Evolutionary conservation across 495 filamentous ascomycete genomes (phyloP).

Genomic region (Penicillium subrubescens): DNA sequence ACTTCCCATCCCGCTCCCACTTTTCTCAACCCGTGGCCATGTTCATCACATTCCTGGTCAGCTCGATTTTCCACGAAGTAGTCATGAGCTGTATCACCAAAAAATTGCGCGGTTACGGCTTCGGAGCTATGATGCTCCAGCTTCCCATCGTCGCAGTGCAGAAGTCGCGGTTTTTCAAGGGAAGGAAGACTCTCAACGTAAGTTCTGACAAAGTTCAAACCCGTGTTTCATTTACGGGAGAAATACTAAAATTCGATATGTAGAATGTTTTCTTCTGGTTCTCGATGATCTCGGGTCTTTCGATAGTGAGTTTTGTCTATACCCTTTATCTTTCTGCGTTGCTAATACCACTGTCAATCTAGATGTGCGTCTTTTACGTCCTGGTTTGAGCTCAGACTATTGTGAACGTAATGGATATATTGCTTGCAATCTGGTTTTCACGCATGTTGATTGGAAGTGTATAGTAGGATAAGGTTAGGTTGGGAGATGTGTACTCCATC

Average conservation of each 20-base stretch:
- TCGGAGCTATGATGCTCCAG: constrained; percentile 93
- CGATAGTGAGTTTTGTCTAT: constrained; percentile 62
- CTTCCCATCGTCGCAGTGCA: constrained; percentile 92
- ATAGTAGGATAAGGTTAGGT: not conserved
- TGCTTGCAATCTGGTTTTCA: not conserved
- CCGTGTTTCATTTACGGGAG: too few species aligned
- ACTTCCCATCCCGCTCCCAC: constrained; percentile 72
- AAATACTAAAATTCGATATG: not conserved
- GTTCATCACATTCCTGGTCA: constrained; percentile 88
- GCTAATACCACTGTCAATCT: not conserved
- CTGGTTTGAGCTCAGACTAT: constrained; percentile 38
- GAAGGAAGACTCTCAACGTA: constrained; percentile 74
- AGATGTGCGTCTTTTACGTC: constrained; percentile 63
- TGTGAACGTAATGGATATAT: not conserved
- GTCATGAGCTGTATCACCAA: constrained; percentile 98
- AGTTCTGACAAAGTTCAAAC: constrained; percentile 15
- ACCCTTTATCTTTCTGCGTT: not conserved
- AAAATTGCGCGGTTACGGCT: constrained; percentile 93
- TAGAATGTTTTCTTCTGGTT: constrained; percentile 91
- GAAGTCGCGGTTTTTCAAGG: constrained; percentile 72
- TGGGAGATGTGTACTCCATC: not conserved
- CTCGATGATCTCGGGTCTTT: constrained; percentile 89
- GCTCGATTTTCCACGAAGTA: constrained; percentile 86
- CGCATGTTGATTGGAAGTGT: not conserved
- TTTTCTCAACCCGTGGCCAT: constrained; percentile 81